phyloP scores from a whole-genome alignment of 345 rosid genomes.

The Linum trigynum region DNA sequence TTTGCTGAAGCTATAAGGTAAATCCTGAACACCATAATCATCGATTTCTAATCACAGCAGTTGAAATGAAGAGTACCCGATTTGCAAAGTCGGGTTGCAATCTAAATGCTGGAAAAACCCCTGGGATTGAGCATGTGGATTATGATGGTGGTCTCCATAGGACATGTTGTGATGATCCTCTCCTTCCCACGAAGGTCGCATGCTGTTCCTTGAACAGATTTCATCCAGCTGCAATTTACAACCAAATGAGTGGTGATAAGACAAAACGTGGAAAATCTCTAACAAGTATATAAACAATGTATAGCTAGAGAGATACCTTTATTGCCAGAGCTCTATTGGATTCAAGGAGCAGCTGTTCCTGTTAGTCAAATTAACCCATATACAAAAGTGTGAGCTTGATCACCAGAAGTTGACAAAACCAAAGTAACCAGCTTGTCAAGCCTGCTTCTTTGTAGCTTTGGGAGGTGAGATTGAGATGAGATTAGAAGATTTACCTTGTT shows the following conservation, averaged over 20 bases:
- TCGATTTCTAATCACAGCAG: background rate
- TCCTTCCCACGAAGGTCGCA: conserved; percentile 67
- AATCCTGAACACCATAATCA: background rate
- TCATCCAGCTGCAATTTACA: conserved; percentile 62
- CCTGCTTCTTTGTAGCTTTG: no score
- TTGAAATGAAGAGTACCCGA: conserved; percentile 44
- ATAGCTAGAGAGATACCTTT: conserved; percentile 41
- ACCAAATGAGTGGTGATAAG: no score
- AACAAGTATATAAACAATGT: no score
- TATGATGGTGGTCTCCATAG: conserved; percentile 36
- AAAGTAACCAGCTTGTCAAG: no score
- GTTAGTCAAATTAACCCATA: conserved; percentile 8
- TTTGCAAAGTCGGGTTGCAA: conserved; percentile 94
- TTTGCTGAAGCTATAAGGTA: conserved; percentile 1
- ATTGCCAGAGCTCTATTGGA: conserved; percentile 74
- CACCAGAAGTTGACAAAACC: no score
- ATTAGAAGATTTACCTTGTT: conserved; percentile 41
- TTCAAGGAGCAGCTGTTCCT: conserved; percentile 79
- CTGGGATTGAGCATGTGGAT: conserved; percentile 48
- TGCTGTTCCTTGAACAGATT: conserved; percentile 38
- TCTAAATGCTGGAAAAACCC: conserved; percentile 69
- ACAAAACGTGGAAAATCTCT: no score
- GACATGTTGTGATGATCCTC: conserved; percentile 46
- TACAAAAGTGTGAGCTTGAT: background rate
- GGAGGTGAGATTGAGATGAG: no score